A percentile compares a stretch with the other conserved stretches of the same genome.
Evolutionary conservation across 495 filamentous ascomycete genomes (phyloP).

Genomic region (Penicillium ucsense): DNA sequence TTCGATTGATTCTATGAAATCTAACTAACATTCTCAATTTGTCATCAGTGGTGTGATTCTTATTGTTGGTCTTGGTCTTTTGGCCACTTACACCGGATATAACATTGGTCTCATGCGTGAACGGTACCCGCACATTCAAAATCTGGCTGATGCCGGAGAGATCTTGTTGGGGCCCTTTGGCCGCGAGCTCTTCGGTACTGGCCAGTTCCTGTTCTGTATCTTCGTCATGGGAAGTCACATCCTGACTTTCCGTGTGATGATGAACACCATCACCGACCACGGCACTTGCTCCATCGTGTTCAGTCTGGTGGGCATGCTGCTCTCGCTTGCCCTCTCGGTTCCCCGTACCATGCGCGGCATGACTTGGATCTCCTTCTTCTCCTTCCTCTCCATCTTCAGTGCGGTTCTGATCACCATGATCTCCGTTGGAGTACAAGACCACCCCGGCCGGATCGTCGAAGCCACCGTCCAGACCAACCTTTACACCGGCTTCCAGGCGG

Average conservation of each 20-base stretch:
- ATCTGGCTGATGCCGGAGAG: conserved; percentile 57
- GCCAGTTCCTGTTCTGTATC: conserved; percentile 58
- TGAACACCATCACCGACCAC: conserved; percentile 57
- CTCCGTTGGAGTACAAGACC: conserved; percentile 47
- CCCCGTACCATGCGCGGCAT: conserved; percentile 54
- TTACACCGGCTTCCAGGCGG: conserved; percentile 31
- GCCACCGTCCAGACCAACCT: conserved; percentile 22
- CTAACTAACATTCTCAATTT: not conserved
- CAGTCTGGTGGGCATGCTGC: conserved; percentile 50
- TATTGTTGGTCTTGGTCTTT: conserved; percentile 53
- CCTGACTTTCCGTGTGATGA: conserved; percentile 58
- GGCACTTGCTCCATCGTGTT: conserved; percentile 62
- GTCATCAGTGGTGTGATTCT: conserved; percentile 40
- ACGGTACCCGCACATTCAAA: conserved; percentile 53
- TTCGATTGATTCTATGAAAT: not conserved
- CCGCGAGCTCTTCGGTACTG: conserved; percentile 55
- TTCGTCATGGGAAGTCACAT: conserved; percentile 76
- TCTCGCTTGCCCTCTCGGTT: conserved; percentile 52
- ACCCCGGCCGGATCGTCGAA: conserved; percentile 14
- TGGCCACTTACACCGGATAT: conserved; percentile 70
- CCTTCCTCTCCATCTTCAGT: conserved; percentile 25
- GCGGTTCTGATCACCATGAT: conserved; percentile 63
- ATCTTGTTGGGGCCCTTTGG: conserved; percentile 33
- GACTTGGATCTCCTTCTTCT: conserved; percentile 53
- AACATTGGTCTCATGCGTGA: conserved; percentile 67